Evolutionary conservation across 1,139 yeast species (phyloP), one percentile per base, ranked within the genome.

Genomic region (Sugiyamaella pinicola): DNA sequence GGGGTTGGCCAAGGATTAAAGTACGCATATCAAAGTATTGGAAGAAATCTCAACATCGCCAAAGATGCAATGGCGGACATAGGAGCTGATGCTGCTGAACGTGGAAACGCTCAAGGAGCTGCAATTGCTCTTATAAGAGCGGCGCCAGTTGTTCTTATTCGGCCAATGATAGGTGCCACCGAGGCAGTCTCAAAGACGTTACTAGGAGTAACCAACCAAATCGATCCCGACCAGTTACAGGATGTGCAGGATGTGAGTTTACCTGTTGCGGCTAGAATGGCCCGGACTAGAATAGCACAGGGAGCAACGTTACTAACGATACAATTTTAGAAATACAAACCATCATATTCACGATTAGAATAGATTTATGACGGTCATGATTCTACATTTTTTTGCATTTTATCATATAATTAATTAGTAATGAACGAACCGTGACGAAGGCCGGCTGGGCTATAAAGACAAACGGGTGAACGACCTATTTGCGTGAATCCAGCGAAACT

Each of bases 131-230:
- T 89, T n/a, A 83, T 87, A 26, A 81, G 80, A 59, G 88, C 86
- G 0, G 82, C 96, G 0, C 97, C 97, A 0, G 80, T 88, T 19
- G 84, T 90, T 7, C 69, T 91, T 15, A 78, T 91, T 2, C 71
- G 97, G 46, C 97, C 98, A 1, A 78, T 89, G 63, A 90, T 91
- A 60, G 98, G 97, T 1, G 90, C 96, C 0, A 87, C 97, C 0
- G 97, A 90, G 66, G 96, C 96, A 0, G 76, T 91, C 2, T 85
- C 93, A 18, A 87, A 83, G 64, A 80, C 96, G 0, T 73, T 91
- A 52, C 78, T 89, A 74, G 98, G 98, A 1, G 77, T 91, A 7
- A 83, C 91, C 40, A 90, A 90, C 66, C 87, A 85, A 58, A 73
- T 90, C 41, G 93, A 87, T 65, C 86, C 93, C 1, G 76, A 77